Evolutionary conservation across 257 asterid species (phyloP), one percentile per base, ranked within the genome.

Genomic region (Penstemon davidsonii): DNA sequence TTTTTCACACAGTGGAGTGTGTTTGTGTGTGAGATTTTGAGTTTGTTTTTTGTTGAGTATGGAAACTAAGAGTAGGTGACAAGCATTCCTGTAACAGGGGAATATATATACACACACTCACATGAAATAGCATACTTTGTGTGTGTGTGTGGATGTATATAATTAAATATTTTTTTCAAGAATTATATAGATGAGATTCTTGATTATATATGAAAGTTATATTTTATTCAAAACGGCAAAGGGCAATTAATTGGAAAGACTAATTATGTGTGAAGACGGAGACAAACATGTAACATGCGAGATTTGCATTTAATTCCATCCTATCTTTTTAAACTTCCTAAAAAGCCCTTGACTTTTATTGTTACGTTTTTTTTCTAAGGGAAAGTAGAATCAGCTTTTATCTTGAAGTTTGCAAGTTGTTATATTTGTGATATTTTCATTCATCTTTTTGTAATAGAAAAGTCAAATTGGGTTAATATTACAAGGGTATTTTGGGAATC

Each of bases 51-150:
- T 78, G 75, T 65, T 83, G 81, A 71, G 85, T 75, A 80, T 68
- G 85, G 86, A 77, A 67, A 75, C 79, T 73, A 80, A 78, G 95
- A 84, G 90, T 86, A 84, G 90, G 91, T 84, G 85, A 82, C 90
- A 84, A 86, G 89, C 89, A 86, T 83, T 78, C 85, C 81, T 84
- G 82, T 79, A 79, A 87, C 81, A 68, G 67, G 60, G 72, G 77
- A 55, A 79, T 71, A 81, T 77, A 73, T 80, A 25, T 25, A 25
- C 2, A 25, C 2, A 83, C 77, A 52, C 41, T 71, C 74, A 59
- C 33, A 63, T 64, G 54, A 41, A 65, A 72, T 47, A 55, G 33
- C 33, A 25, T 25, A 25, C 33, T 25, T 25, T 25, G 3, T 25
- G 33, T 25, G 33, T 25, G 33, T 25, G 33, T 25, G 33, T 25